phyloP scores from a whole-genome alignment of 163 green algal species.

The Coccomyxa subellipsoidea region DNA sequence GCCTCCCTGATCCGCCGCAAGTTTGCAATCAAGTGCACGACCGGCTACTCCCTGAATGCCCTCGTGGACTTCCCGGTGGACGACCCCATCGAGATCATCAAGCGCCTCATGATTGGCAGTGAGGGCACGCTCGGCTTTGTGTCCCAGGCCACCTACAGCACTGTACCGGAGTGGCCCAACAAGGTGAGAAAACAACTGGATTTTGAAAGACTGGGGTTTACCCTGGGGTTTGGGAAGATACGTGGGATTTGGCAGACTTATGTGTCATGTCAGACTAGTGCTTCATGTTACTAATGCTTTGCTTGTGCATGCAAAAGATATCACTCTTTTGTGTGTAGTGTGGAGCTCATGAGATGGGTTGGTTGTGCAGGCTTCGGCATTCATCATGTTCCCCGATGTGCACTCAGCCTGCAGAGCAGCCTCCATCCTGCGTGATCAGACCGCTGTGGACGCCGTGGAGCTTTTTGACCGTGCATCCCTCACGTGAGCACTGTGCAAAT shows the following conservation, averaged over 20 bases:
- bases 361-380: constrained; percentile 71
- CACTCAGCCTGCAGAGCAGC: constrained; percentile 47
- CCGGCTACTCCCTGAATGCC: constrained; percentile 94
- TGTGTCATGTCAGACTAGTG: too few relatives aligned
- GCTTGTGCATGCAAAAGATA: too few relatives aligned
- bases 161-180: constrained; percentile 86
- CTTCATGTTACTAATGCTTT: too few relatives aligned
- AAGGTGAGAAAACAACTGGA: constrained; percentile 54
- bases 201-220: too few relatives aligned
- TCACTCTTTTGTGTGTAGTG: too few relatives aligned
- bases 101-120: constrained; percentile 87
- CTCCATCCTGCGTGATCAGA: constrained; percentile 78
- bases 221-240: too few relatives aligned
- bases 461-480: constrained; percentile 87
- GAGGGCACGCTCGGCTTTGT: constrained; percentile 97
- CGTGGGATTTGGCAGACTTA: too few relatives aligned
- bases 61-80: constrained; percentile 89
- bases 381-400: constrained; percentile 89
- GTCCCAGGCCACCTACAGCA: constrained; percentile 85
- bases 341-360: background rate
- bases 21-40: constrained; percentile 99
- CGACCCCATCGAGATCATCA: constrained; percentile 96
- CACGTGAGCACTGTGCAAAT: constrained; percentile 11
- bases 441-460: constrained; percentile 91
- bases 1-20: constrained; percentile 89